A percentile compares a stretch with the other conserved stretches of the same genome.
phyloP scores from a whole-genome alignment of 495 filamentous ascomycete genomes.

The Collariella sp. region DNA sequence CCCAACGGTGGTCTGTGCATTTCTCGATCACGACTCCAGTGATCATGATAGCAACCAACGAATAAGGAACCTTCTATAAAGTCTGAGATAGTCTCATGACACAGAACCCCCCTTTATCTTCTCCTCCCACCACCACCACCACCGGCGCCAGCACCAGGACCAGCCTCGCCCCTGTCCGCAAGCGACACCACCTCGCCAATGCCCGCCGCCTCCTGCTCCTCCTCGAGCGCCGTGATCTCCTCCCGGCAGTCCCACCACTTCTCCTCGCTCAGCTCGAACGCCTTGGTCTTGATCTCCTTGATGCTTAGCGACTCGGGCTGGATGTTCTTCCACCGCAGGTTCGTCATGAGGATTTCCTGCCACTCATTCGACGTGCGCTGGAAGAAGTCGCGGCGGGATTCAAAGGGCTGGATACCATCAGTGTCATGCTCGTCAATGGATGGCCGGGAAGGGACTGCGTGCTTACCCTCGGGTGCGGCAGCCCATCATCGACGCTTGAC shows the following conservation, averaged over 20 bases:
- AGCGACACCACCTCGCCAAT: constrained; percentile 92
- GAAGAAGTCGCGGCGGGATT: constrained; percentile 88
- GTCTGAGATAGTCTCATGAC: no score
- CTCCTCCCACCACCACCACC: constrained; percentile 36
- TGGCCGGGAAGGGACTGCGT: neutral
- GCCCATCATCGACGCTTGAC: constrained; percentile 45
- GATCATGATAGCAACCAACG: no score
- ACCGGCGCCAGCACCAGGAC: constrained; percentile 50
- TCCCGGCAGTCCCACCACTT: constrained; percentile 99
- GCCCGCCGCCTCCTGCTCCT: constrained; percentile 91
- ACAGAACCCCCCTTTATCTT: no score
- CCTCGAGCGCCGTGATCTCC: constrained; percentile 85
- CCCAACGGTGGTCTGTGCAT: no score
- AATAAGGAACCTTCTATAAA: no score
- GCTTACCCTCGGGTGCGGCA: constrained; percentile 50
- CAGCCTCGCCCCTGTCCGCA: constrained; percentile 53
- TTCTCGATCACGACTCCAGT: no score
- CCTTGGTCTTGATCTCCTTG: constrained; percentile 85
- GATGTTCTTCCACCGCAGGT: constrained; percentile 49
- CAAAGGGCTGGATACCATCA: constrained; percentile 68
- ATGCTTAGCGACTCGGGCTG: constrained; percentile 56
- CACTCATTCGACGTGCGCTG: constrained; percentile 76
- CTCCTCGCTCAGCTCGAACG: constrained; percentile 82
- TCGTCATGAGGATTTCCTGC: constrained; percentile 75
- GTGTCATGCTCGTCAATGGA: neutral